Evolutionary conservation across 805 yeast species (phyloP).

Genomic region (Wickerhamiella alocasiicola): DNA sequence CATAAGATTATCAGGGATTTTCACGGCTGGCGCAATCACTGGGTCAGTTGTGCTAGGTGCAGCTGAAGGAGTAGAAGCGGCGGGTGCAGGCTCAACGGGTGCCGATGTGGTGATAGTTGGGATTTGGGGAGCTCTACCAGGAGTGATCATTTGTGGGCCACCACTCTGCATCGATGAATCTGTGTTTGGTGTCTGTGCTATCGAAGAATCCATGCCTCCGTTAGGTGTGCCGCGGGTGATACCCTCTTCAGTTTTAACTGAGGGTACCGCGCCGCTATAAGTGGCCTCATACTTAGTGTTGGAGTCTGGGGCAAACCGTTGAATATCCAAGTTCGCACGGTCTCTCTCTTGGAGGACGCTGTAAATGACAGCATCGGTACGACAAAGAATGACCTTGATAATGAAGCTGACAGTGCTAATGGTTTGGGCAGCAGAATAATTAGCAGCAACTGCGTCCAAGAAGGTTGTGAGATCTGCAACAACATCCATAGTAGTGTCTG

Average conservation of each 20-base stretch:
- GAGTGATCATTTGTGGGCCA: neutral
- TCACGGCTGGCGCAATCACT: constrained; percentile 3
- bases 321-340: constrained; percentile 10
- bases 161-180: neutral
- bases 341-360: constrained; percentile 8
- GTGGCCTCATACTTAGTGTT: neutral
- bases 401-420: constrained; percentile 24
- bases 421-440: constrained; percentile 24
- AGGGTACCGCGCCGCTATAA: neutral
- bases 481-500: constrained; percentile 17
- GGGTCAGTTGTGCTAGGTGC: neutral
- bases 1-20: neutral
- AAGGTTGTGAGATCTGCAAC: constrained; percentile 17
- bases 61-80: neutral
- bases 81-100: neutral
- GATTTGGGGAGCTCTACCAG: neutral
- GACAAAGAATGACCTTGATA: constrained; percentile 25
- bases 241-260: neutral
- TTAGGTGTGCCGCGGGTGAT: neutral
- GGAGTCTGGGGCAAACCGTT: constrained; percentile 4
- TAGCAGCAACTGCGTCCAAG: constrained; percentile 18
- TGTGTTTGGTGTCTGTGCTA: neutral
- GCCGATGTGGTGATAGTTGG: neutral
- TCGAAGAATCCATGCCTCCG: neutral
- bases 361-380: constrained; percentile 24